These are phyloP conservation scores for Phytophthora tentaculata DNA, from an alignment of 352 stramenopile genomes.

Conservation along the genomic window DNA sequence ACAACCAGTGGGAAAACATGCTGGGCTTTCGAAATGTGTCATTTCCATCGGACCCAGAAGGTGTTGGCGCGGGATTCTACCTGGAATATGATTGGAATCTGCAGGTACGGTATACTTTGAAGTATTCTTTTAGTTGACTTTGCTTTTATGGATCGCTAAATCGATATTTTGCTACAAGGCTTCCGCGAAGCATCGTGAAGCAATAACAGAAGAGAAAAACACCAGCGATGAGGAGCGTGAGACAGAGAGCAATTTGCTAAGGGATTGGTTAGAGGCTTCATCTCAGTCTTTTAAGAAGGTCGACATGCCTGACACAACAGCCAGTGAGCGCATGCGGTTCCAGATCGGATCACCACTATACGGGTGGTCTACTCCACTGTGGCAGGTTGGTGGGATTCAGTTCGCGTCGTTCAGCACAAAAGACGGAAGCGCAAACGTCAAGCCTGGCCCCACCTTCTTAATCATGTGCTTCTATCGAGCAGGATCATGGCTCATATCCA, in stretches of 20 bases:
- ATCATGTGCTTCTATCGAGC: constrained; percentile 72
- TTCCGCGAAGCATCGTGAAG: constrained; percentile 15
- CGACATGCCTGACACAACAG: background rate
- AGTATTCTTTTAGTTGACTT: background rate
- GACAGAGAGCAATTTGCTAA: constrained; percentile 20
- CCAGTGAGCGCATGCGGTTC: constrained; percentile 52
- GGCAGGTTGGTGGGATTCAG: constrained; percentile 85
- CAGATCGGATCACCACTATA: constrained; percentile 65
- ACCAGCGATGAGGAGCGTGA: constrained; percentile 1
- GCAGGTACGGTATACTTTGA: constrained; percentile 26
- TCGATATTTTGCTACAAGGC: constrained; percentile 17
- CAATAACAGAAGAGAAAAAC: constrained; percentile 9
- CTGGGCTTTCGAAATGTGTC: constrained; percentile 62
- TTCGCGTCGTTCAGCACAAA: constrained; percentile 65
- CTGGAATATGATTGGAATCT: constrained; percentile 82
- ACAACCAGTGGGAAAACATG: constrained; percentile 65
- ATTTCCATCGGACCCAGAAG: constrained; percentile 53
- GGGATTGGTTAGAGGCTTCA: constrained; percentile 49
- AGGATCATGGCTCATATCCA: constrained; percentile 73
- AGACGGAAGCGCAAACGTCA: constrained; percentile 10
- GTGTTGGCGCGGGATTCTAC: constrained; percentile 55
- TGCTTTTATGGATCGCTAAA: background rate
- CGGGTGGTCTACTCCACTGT: constrained; percentile 83
- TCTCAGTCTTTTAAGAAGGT: constrained; percentile 9
- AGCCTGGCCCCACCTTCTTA: constrained; percentile 55